phyloP scores from a whole-genome alignment of 2,329 filamentous ascomycete genomes.

The Alternaria panax region DNA sequence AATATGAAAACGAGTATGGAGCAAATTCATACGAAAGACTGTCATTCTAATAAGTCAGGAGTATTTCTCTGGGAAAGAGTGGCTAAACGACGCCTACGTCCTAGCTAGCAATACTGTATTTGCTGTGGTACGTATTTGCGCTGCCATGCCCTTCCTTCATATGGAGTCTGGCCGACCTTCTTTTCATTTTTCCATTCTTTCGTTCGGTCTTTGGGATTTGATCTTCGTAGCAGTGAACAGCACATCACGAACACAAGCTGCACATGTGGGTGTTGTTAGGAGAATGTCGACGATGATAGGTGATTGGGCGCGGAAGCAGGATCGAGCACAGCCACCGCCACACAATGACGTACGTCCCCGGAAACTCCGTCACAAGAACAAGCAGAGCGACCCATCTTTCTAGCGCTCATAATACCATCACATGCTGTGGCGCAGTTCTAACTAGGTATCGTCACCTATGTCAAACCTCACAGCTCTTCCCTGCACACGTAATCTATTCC shows the following conservation, averaged over 20 bases:
- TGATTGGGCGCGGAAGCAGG: not conserved
- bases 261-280: not conserved
- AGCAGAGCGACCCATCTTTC: not conserved
- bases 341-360: slow-evolving; percentile 16
- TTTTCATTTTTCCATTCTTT: too few relatives aligned
- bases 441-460: slow-evolving; percentile 30
- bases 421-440: slow-evolving; percentile 36
- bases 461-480: slow-evolving; percentile 1
- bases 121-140: not conserved
- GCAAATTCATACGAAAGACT: not conserved
- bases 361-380: slow-evolving; percentile 11
- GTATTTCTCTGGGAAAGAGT: not conserved
- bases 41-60: not conserved
- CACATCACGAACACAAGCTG: not conserved
- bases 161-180: not conserved
- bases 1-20: too few relatives aligned
- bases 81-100: not conserved
- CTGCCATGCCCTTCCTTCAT: not conserved
- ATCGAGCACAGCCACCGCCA: slow-evolving; percentile 20
- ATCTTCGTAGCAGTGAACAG: not conserved
- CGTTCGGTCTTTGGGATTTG: not conserved
- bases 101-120: not conserved
- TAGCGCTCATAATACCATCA: slow-evolving; percentile 21
- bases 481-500: slow-evolving; percentile 29
- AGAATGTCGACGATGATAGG: not conserved